A percentile compares a stretch with the other conserved stretches of the same genome.
Conservation (phyloP, 768 basidiomycete species). For the Exidia glandulosa region DNA sequence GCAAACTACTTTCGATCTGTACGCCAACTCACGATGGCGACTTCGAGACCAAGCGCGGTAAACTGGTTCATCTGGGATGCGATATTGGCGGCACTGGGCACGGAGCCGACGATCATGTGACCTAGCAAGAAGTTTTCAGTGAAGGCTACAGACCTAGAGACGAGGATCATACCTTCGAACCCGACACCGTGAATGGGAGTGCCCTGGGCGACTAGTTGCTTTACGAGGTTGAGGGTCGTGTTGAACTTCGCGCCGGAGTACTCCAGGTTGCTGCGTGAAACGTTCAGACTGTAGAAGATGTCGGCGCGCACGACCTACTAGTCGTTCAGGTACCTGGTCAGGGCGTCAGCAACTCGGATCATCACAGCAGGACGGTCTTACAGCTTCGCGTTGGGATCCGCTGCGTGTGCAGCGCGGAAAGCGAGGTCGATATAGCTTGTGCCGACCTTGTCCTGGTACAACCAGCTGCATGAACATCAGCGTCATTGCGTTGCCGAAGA, state of each 20-base stretch:
- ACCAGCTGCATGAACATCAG: constrained; percentile 36
- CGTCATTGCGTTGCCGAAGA: background rate
- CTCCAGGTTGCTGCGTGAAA: constrained; percentile 1
- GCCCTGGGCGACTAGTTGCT: constrained; percentile 32
- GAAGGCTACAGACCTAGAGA: background rate
- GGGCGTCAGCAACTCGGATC: background rate
- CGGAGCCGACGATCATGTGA: constrained; percentile 41
- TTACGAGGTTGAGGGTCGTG: constrained; percentile 43
- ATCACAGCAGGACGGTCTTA: constrained; percentile 6
- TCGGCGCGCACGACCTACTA: constrained; percentile 23
- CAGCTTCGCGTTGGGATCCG: constrained; percentile 45
- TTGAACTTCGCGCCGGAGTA: constrained; percentile 36
- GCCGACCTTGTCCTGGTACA: constrained; percentile 43
- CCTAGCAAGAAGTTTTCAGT: background rate
- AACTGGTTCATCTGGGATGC: constrained; percentile 39
- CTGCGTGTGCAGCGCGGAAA: constrained; percentile 38
- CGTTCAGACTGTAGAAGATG: background rate
- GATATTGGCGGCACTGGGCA: constrained; percentile 28
- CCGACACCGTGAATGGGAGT: constrained; percentile 53
- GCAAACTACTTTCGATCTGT: background rate
- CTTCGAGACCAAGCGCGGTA: constrained; percentile 50
- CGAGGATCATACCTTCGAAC: constrained; percentile 29
- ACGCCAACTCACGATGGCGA: constrained; percentile 30
- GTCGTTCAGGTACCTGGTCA: constrained; percentile 16
- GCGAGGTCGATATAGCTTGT: constrained; percentile 38